A percentile compares a stretch with the other conserved stretches of the same genome.
Conservation (phyloP, 306 rosid species). For the Betula pendula region DNA sequence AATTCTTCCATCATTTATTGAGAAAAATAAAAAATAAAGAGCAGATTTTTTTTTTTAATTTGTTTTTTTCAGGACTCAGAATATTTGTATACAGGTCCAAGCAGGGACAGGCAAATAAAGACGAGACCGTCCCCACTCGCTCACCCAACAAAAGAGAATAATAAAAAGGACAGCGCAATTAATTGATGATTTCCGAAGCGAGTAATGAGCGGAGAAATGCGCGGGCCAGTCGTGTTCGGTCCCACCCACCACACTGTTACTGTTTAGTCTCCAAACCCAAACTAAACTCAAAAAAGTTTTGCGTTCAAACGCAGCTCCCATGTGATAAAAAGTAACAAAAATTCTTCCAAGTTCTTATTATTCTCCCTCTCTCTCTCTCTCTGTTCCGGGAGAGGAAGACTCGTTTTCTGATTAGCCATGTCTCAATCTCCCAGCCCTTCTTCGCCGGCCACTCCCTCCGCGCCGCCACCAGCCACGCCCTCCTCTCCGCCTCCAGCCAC, state of each 20-base stretch:
- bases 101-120: background rate
- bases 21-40: no score
- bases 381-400: background rate
- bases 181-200: background rate
- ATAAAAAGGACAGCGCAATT: background rate
- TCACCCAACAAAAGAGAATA: background rate
- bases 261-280: background rate
- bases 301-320: background rate
- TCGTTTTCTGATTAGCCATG: background rate
- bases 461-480: constrained; percentile 30
- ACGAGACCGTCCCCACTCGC: constrained; percentile 18
- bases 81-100: background rate
- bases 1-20: no score
- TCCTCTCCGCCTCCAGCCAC: constrained; percentile 20
- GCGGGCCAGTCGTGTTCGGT: constrained; percentile 56
- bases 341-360: background rate
- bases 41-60: no score
- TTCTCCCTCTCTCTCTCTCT: constrained; percentile 16
- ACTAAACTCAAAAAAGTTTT: background rate
- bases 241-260: constrained; percentile 26
- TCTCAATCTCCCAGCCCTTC: constrained; percentile 44
- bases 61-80: no score
- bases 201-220: constrained; percentile 35
- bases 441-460: constrained; percentile 19
- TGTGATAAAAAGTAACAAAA: background rate